Conservation (phyloP, 2,329 filamentous ascomycete species). For the Hymenoscyphus linearis region DNA sequence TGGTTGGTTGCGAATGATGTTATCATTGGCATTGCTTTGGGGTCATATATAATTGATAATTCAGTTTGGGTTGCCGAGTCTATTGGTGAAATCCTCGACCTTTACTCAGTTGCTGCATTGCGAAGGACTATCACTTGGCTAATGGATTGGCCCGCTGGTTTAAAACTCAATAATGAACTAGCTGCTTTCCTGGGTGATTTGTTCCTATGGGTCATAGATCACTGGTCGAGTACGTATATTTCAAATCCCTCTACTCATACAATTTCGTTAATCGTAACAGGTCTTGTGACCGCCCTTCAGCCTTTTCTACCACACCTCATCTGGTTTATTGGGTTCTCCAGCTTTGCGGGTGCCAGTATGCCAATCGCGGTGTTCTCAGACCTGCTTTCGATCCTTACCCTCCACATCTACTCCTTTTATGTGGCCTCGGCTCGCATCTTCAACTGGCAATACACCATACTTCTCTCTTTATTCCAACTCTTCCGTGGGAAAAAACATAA, state of each 20-base stretch:
- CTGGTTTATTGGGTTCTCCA: slow-evolving; percentile 88
- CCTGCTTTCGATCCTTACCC: slow-evolving; percentile 79
- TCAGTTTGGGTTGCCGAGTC: slow-evolving; percentile 74
- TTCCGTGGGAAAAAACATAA: slow-evolving; percentile 99
- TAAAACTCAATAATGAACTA: slow-evolving; percentile 92
- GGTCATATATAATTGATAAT: slow-evolving; percentile 96
- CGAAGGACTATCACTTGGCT: slow-evolving; percentile 90
- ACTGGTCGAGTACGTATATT: slow-evolving; percentile 72
- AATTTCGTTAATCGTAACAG: slow-evolving; percentile 35
- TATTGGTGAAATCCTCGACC: slow-evolving; percentile 68
- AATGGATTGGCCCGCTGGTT: slow-evolving; percentile 88
- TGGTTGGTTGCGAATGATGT: slow-evolving; percentile 99
- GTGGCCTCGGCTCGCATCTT: slow-evolving; percentile 94
- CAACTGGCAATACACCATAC: slow-evolving; percentile 96
- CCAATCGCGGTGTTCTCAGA: slow-evolving; percentile 95
- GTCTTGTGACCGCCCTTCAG: slow-evolving; percentile 69
- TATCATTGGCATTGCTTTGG: slow-evolving; percentile 94
- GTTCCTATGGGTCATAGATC: slow-evolving; percentile 97
- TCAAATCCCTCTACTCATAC: neutral
- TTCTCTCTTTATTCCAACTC: slow-evolving; percentile 95
- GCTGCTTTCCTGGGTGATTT: slow-evolving; percentile 91
- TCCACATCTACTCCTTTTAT: slow-evolving; percentile 98
- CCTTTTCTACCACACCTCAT: slow-evolving; percentile 82
- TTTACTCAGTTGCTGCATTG: slow-evolving; percentile 84
- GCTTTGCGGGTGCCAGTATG: slow-evolving; percentile 94